These are phyloP conservation scores for Chaetomidium leptoderma DNA, from an alignment of 495 filamentous ascomycete species.

Conservation along the genomic window DNA sequence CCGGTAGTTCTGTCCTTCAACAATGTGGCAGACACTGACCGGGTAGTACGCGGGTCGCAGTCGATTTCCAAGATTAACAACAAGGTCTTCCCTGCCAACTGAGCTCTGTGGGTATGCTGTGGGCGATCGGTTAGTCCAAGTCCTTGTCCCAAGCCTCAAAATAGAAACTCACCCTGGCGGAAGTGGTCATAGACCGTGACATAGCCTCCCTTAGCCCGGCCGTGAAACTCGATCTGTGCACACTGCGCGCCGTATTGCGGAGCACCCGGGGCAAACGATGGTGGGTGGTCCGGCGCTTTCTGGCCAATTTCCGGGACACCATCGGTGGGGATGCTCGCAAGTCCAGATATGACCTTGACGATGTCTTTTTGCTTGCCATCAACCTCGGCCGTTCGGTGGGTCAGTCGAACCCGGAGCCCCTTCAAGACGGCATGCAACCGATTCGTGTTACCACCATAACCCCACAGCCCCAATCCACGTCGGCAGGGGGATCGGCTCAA, in stretches of 20 bases:
- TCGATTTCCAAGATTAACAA: background rate
- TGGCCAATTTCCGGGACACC: background rate
- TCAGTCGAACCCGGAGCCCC: background rate
- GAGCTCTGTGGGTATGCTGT: background rate
- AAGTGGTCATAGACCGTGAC: background rate
- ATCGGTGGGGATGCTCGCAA: background rate
- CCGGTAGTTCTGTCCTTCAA: background rate
- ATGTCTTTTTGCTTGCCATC: background rate
- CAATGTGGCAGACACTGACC: background rate
- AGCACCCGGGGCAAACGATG: background rate
- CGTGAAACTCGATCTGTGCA: background rate
- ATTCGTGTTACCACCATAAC: background rate
- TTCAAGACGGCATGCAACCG: background rate
- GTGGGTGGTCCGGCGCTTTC: background rate
- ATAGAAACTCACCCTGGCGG: background rate
- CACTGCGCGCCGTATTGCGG: background rate
- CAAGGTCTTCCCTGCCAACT: background rate
- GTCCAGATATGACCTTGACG: background rate
- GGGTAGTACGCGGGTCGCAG: background rate
- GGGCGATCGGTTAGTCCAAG: background rate
- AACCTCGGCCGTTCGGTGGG: background rate
- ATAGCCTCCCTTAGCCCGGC: background rate
- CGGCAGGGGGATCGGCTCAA: background rate
- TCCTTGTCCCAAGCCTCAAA: background rate
- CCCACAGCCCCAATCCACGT: background rate